Percentiles rank a stretch among this genome's conserved stretches.
phyloP scores from a whole-genome alignment of 495 filamentous ascomycete species.

The Aspergillus sclerotiicarbonarius region DNA sequence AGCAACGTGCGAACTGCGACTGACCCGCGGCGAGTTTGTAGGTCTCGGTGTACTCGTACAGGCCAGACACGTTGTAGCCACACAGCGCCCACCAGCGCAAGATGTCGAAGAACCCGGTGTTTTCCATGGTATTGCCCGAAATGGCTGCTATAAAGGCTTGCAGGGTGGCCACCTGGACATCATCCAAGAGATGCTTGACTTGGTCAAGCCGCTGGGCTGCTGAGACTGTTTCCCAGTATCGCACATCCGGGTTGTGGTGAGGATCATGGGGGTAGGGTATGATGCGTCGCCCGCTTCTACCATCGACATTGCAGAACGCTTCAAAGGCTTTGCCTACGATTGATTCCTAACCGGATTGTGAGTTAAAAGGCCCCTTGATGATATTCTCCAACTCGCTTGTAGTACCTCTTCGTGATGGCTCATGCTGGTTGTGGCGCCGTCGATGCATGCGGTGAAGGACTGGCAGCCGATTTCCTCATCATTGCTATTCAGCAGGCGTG shows the following conservation, averaged over 20 bases:
- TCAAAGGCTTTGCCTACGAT: constrained; percentile 4
- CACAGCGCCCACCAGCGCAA: constrained; percentile 27
- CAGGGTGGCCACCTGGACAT: constrained; percentile 19
- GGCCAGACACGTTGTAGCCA: constrained; percentile 18
- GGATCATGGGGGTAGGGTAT: constrained; percentile 22
- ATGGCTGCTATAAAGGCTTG: constrained; percentile 21
- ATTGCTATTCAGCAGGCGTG: neutral
- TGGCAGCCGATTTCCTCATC: too few species aligned
- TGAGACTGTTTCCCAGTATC: constrained; percentile 22
- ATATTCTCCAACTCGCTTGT: too few species aligned
- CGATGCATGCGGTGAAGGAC: too few species aligned
- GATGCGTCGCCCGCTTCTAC: constrained; percentile 17
- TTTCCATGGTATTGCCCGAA: constrained; percentile 23
- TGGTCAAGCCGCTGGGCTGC: constrained; percentile 21
- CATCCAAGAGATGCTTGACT: constrained; percentile 16
- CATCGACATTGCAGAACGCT: constrained; percentile 28
- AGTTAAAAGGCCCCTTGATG: too few species aligned
- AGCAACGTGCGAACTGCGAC: constrained; percentile 24
- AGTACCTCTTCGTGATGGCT: neutral
- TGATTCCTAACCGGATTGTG: too few species aligned
- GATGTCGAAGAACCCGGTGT: constrained; percentile 26
- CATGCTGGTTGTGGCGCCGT: neutral
- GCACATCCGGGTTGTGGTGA: constrained; percentile 18
- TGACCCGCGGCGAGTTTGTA: constrained; percentile 32
- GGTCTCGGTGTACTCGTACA: constrained; percentile 14